phyloP scores from a whole-genome alignment of 2,329 filamentous ascomycete genomes.

The Trichoderma aggressivum region DNA sequence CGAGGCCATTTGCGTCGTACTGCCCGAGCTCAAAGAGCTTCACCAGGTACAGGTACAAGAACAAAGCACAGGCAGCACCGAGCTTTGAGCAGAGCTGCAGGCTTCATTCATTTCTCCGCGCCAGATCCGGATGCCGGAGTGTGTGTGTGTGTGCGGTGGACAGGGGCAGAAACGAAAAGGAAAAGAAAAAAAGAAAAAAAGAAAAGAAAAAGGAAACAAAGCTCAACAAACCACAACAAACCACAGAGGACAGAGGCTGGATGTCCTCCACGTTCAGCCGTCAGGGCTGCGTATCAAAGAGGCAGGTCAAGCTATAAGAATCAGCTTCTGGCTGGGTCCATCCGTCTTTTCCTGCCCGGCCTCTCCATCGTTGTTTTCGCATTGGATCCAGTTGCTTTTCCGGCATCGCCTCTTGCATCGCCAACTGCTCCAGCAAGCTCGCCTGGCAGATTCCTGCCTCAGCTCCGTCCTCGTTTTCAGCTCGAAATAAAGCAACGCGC shows the following conservation, averaged over 20 bases:
- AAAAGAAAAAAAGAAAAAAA: neutral
- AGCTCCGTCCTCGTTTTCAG: neutral
- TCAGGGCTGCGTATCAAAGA: neutral
- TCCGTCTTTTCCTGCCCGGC: neutral
- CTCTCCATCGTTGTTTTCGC: neutral
- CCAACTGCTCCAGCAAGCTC: neutral
- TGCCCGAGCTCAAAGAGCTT: neutral
- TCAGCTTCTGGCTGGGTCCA: neutral
- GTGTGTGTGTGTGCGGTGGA: neutral
- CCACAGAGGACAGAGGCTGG: neutral
- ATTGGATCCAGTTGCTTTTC: neutral
- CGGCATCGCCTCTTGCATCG: neutral
- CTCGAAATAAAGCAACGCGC: neutral
- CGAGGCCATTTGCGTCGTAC: neutral
- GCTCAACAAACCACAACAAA: neutral
- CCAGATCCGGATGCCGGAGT: neutral
- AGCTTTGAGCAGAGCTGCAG: neutral
- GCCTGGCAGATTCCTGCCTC: neutral
- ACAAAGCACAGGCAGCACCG: neutral
- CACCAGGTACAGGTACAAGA: neutral
- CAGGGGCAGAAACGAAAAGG: neutral
- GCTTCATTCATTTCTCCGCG: neutral
- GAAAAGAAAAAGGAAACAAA: neutral
- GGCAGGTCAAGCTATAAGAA: neutral
- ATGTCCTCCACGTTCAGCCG: neutral